phyloP scores from a whole-genome alignment of 331 rosid genomes.

The Rhamnella rubrinervis region DNA sequence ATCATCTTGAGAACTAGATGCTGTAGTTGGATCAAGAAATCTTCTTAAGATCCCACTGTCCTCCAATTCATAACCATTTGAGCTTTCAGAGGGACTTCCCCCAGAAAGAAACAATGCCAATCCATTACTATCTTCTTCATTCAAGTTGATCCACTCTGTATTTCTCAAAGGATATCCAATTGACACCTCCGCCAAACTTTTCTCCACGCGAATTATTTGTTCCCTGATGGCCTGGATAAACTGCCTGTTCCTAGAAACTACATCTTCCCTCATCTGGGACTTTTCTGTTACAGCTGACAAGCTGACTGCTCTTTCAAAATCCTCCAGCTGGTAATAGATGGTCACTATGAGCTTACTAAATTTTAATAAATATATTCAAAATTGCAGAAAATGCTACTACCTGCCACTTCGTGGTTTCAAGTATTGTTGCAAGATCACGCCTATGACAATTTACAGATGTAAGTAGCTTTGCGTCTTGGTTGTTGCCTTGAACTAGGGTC shows the following conservation, averaged over 20 bases:
- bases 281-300: conserved; percentile 23
- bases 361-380: neutral
- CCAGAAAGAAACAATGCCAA: conserved; percentile 43
- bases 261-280: conserved; percentile 28
- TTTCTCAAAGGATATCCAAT: conserved; percentile 23
- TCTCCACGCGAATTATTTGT: conserved; percentile 35
- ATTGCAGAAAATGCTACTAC: conserved; percentile 12
- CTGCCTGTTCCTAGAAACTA: conserved; percentile 31
- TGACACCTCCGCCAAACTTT: conserved; percentile 26
- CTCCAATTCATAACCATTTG: conserved; percentile 17
- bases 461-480: conserved; percentile 28
- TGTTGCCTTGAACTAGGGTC: conserved; percentile 26
- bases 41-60: conserved; percentile 24
- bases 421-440: conserved; percentile 42
- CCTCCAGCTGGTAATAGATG: conserved; percentile 38
- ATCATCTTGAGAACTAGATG: conserved; percentile 25
- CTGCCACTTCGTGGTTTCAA: conserved; percentile 46
- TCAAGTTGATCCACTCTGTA: conserved; percentile 26
- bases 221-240: conserved; percentile 40
- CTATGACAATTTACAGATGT: conserved; percentile 29
- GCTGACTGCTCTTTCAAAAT: conserved; percentile 42
- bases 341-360: conserved; percentile 5
- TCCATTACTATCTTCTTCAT: conserved; percentile 41
- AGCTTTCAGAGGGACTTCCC: conserved; percentile 16
- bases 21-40: conserved; percentile 30